Evolutionary conservation across 2,329 filamentous ascomycete genomes (phyloP), one percentile per base, ranked within the genome.

Genomic region (Ceratocystis papillata): DNA sequence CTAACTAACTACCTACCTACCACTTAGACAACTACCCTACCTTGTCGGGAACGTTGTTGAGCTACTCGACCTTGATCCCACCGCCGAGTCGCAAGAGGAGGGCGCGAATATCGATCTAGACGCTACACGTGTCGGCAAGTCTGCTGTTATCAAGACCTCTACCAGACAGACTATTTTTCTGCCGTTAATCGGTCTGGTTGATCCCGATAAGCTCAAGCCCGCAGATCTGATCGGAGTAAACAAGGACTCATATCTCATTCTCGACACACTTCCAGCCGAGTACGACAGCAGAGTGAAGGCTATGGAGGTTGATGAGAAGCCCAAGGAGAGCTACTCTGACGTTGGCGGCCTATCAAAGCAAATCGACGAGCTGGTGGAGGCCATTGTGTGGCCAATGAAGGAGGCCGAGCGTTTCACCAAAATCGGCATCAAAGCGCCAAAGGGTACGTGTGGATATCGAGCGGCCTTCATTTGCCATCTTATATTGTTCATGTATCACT

Each of bases 221-320:
- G 93, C 87, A 72, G 95, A 99, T 74, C 83, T 99, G 61, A 99
- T 99, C 69, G 94, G 94, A 77, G 92, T 99, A 67, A 97, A 99
- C 77, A 99, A 99, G 79, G 95, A 99, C 73, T 97, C 93, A 67
- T 99, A 99, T 75, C 86, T 99, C 45, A 90, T 99, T 70, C 83
- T 99, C 67, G 95, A 99, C 75, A 99, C 94, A 28, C 81, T 99
- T 70, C 94, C 94, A 1, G 94, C 94, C 60, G 95, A 99, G 76
- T 99, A 99, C 74, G 94, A 99, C 75, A 97, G 93, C 78, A 86
- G 94, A 76, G 94, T 99, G 70, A 99, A 99, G 81, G 95, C 95
- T 45, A 99, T 99, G 94, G 95, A 99, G 80, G 94, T 99, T 6
- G 94, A 99, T 73, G 95, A 99, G 83, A 99, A 99, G 82, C 95